Evolutionary conservation across 208 protist species (phyloP).

Genomic region (Porcisia deanei): DNA sequence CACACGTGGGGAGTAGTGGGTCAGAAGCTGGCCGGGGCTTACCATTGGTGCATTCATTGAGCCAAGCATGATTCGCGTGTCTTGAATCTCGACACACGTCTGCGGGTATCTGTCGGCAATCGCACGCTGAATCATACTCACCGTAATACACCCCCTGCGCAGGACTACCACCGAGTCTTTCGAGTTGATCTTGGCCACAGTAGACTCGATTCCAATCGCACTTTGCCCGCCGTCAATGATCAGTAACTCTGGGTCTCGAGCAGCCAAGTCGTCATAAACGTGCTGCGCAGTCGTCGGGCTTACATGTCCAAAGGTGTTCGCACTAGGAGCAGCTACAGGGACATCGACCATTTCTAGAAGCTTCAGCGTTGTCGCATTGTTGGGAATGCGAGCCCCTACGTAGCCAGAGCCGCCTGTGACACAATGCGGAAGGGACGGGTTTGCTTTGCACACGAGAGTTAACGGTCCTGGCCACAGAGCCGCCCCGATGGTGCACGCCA

Average conservation of each 20-base stretch:
- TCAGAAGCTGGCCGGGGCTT: conserved; percentile 92
- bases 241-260: conserved; percentile 66
- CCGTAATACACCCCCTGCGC: conserved; percentile 73
- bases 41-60: conserved; percentile 63
- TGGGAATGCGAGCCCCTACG: conserved; percentile 88
- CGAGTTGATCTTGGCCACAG: conserved; percentile 83
- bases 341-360: conserved; percentile 75
- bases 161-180: conserved; percentile 69
- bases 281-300: conserved; percentile 91
- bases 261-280: conserved; percentile 91
- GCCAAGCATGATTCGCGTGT: conserved; percentile 55
- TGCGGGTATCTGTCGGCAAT: conserved; percentile 41
- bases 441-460: conserved; percentile 86
- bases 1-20: conserved; percentile 88
- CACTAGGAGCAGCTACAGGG: conserved; percentile 90
- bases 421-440: conserved; percentile 54
- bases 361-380: conserved; percentile 64
- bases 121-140: conserved; percentile 64
- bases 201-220: conserved; percentile 93
- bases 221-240: conserved; percentile 90
- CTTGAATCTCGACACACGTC: conserved; percentile 61
- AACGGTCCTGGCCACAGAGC: conserved; percentile 93
- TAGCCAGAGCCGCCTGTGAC: conserved; percentile 89
- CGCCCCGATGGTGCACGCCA: conserved; percentile 64
- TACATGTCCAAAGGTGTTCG: conserved; percentile 94